Base-by-base conservation (phyloP, 2,329 filamentous ascomycete genomes). In the Pseudovirgaria hyperparasitica region DNA sequence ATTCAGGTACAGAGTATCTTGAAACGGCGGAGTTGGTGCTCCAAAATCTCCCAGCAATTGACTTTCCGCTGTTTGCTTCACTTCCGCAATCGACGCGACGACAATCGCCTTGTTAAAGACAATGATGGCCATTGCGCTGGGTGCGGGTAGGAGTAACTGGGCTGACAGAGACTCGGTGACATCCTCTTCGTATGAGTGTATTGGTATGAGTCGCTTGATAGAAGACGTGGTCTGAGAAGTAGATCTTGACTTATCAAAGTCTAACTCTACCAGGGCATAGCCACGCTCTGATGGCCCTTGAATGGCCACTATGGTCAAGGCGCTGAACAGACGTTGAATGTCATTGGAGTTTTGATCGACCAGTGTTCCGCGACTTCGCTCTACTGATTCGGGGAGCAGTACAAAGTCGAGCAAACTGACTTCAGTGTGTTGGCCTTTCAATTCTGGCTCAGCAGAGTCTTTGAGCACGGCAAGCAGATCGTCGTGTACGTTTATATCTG, bases 1-100 rank as follows among this genome's bases (percentile, higher is more conserved):
- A 20, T 77, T 72, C 31, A 98, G 76, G 41, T 86, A 80, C 19
- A 98, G 65, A 2, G 81, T 74, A 50, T 98, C 90, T 49, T 96
- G 85, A 40, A 86, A 94, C 1, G 73, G 68, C 11, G 75, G 25
- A 10, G 29, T 34, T 5, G 40, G 28, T 14, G 33, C 37, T 12
- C 49, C 51, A 17, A 45, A 40, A 24, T 56, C 51, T 10, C 41
- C 37, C 17, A 80, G 68, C 4, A 92, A 63, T 46, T 93, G 85
- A 2, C 72, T 71, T 26, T 85, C 79, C 6, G 82, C 81, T 2
- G 75, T 76, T 22, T 82, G 73, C 9, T 74, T 70, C 2, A 69
- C 62, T 26, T 67, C 66, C 3, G 69, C 66, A 25, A 92, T 67
- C 0, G 85, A 92, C 6, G 80, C 66, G 15, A 96, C 58, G 12